Percentiles rank a stretch among this genome's conserved stretches.
Conservation (phyloP, 2,329 filamentous ascomycete species). For the Kalaharituber pfeilii region DNA sequence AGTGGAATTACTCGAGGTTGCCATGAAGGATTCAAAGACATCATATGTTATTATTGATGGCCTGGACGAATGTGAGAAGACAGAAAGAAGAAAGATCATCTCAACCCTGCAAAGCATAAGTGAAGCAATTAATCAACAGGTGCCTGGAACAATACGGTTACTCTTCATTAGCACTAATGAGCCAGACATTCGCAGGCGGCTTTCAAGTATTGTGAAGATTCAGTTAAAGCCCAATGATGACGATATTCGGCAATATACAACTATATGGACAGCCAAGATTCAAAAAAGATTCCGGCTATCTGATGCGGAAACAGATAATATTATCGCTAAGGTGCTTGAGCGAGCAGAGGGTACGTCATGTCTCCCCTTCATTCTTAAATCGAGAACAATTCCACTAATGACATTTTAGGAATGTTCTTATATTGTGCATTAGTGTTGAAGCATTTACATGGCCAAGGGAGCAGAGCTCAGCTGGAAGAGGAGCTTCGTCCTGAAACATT, state of each 20-base stretch:
- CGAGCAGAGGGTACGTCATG: conserved; percentile 18
- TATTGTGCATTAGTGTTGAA: conserved; percentile 25
- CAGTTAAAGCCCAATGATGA: conserved; percentile 21
- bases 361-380: background rate
- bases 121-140: background rate
- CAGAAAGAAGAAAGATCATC: conserved; percentile 23
- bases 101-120: conserved; percentile 22
- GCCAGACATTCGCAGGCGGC: conserved; percentile 20
- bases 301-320: conserved; percentile 9
- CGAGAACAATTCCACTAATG: background rate
- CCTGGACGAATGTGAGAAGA: conserved; percentile 29
- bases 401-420: conserved; percentile 24
- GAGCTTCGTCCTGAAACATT: conserved; percentile 17
- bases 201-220: conserved; percentile 20
- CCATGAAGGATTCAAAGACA: conserved; percentile 21
- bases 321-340: conserved; percentile 16
- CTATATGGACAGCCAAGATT: conserved; percentile 17
- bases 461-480: conserved; percentile 10
- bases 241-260: conserved; percentile 24
- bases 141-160: conserved; percentile 21
- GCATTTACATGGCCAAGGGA: conserved; percentile 21
- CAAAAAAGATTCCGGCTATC: conserved; percentile 20
- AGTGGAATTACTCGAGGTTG: conserved; percentile 24
- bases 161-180: conserved; percentile 26
- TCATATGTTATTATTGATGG: conserved; percentile 32